Conservation (phyloP, 2,329 filamentous ascomycete genomes). For the Ophiostoma tasmaniense region DNA sequence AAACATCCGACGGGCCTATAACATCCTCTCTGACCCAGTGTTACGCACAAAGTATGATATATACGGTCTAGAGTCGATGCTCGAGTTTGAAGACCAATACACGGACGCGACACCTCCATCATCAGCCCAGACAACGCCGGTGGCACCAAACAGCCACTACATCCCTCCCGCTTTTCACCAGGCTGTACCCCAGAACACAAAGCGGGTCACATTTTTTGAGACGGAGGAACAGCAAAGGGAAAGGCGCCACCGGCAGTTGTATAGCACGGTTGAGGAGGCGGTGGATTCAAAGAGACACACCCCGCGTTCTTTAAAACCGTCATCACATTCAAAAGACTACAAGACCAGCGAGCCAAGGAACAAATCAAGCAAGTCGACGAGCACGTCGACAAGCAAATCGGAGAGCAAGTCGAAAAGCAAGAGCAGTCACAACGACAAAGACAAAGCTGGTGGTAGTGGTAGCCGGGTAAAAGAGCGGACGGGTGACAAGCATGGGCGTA, state of each 20-base stretch:
- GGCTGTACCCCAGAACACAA: background rate
- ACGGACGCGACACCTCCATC: background rate
- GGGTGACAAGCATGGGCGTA: background rate
- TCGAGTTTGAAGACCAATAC: background rate
- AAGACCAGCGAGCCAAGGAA: background rate
- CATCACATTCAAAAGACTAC: background rate
- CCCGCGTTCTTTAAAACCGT: background rate
- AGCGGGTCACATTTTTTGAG: background rate
- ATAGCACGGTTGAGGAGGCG: background rate
- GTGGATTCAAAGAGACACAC: background rate
- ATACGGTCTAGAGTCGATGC: background rate
- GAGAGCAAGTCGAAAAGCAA: background rate
- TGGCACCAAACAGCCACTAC: background rate
- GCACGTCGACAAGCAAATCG: background rate
- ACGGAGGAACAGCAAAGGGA: background rate
- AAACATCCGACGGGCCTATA: background rate
- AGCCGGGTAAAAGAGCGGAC: background rate
- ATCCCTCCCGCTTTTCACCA: background rate
- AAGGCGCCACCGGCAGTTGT: background rate
- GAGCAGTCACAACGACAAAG: background rate
- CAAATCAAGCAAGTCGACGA: background rate
- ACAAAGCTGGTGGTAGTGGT: background rate
- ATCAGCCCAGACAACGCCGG: background rate
- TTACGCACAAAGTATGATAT: background rate
- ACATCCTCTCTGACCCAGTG: background rate